These are phyloP conservation scores for Pseudonitzschia pungens DNA, from an alignment of 108 stramenopile genomes.

Conservation along the genomic window DNA sequence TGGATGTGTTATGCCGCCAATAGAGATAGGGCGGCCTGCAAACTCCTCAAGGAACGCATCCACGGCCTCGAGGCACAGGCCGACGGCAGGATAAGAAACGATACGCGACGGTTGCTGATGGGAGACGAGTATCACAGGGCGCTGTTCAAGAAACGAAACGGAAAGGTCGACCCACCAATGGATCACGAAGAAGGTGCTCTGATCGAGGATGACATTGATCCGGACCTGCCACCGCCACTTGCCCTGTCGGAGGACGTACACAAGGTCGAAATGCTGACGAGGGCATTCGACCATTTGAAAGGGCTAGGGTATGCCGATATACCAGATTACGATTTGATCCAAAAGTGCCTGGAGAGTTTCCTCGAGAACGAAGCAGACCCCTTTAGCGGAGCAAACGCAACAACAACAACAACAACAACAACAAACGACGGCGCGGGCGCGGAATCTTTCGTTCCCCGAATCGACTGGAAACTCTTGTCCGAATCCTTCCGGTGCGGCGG, in stretches of 20 bases:
- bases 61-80: constrained; percentile 52
- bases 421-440: no score
- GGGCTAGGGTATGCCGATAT: constrained; percentile 58
- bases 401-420: no score
- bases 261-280: constrained; percentile 54
- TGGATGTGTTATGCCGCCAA: constrained; percentile 86
- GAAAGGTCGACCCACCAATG: constrained; percentile 28
- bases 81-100: constrained; percentile 4
- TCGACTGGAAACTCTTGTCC: constrained; percentile 28
- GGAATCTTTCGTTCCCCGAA: constrained; percentile 7
- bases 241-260: constrained; percentile 53
- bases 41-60: constrained; percentile 72
- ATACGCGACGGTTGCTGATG: constrained; percentile 59
- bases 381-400: neutral
- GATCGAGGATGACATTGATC: constrained; percentile 20
- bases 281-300: constrained; percentile 72
- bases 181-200: constrained; percentile 8
- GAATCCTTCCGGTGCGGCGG: neutral
- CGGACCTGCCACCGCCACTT: constrained; percentile 57
- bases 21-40: constrained; percentile 66
- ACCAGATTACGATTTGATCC: constrained; percentile 77
- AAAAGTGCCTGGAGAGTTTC: constrained; percentile 65
- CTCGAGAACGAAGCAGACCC: constrained; percentile 27
- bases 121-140: constrained; percentile 79
- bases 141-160: constrained; percentile 25